Evolutionary conservation across 2,329 filamentous ascomycete genomes (phyloP).

Genomic region (Sordariomycetes sp.): DNA sequence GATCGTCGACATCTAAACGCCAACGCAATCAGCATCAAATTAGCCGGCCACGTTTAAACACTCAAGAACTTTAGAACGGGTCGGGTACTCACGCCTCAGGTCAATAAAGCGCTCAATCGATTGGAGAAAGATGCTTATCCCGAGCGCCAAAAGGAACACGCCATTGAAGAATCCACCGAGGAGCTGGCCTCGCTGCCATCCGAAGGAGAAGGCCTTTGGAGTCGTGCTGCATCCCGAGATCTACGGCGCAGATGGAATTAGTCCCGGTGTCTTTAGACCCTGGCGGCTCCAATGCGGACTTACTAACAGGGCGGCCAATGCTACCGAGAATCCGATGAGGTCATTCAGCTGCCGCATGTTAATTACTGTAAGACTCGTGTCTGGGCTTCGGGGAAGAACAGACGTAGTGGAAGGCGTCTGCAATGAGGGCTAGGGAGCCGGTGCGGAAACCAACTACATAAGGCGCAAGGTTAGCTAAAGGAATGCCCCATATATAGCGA

Average conservation of each 20-base stretch:
- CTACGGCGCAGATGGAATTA: constrained; percentile 17
- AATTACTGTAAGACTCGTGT: neutral
- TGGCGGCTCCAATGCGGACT: neutral
- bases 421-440: constrained; percentile 56
- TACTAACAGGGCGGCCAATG: constrained; percentile 1
- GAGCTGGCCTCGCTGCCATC: constrained; percentile 64
- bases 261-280: neutral
- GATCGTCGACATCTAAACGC: constrained; percentile 44
- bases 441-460: constrained; percentile 52
- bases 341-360: constrained; percentile 1
- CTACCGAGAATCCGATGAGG: constrained; percentile 4
- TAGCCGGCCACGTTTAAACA: neutral
- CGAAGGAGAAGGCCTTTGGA: constrained; percentile 51
- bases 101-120: constrained; percentile 57
- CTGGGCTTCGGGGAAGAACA: constrained; percentile 10
- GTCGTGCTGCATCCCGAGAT: constrained; percentile 39
- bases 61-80: neutral
- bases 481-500: constrained; percentile 1
- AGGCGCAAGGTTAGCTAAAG: constrained; percentile 2
- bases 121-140: constrained; percentile 60
- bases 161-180: constrained; percentile 74
- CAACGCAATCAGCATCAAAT: neutral
- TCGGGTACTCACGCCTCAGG: constrained; percentile 29
- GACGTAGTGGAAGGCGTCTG: constrained; percentile 71
- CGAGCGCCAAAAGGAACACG: constrained; percentile 58